These are phyloP conservation scores for Nannizziopsis arthrosporioides DNA, from an alignment of 2,329 filamentous ascomycete species.

Conservation along the genomic window DNA sequence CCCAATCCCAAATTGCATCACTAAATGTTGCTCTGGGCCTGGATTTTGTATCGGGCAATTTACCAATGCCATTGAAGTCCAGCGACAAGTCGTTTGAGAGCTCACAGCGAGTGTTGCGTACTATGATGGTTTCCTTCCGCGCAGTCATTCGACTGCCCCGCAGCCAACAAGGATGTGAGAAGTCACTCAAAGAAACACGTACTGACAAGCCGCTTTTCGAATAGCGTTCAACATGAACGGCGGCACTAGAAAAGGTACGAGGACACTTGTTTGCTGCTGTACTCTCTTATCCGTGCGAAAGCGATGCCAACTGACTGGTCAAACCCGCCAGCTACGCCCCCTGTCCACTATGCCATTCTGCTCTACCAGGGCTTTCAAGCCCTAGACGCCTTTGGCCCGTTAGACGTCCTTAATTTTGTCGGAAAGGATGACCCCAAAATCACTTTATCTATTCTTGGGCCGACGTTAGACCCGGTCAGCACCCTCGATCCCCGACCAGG, in stretches of 20 bases:
- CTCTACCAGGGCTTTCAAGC: constrained; percentile 35
- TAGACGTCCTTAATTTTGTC: constrained; percentile 35
- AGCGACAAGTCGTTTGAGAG: no score
- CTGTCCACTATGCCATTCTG: constrained; percentile 16
- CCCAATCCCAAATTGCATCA: no score
- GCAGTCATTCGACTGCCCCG: no score
- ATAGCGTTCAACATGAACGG: background rate
- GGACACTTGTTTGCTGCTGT: background rate
- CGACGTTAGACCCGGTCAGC: constrained; percentile 25
- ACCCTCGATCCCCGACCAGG: constrained; percentile 15
- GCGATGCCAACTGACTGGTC: background rate
- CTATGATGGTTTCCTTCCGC: no score
- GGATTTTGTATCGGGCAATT: no score
- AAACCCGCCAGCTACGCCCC: constrained; percentile 3
- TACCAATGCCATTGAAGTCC: no score
- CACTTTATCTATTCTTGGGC: constrained; percentile 24
- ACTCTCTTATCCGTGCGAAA: background rate
- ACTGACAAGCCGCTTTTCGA: no score
- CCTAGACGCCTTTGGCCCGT: constrained; percentile 36
- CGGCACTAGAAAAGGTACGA: background rate
- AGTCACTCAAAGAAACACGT: no score
- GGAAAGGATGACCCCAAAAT: constrained; percentile 16
- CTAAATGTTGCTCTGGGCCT: no score
- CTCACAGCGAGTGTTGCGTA: no score
- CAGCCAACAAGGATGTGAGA: no score